phyloP scores from a whole-genome alignment of 805 yeast species.

The Lipomyces spencermartinsiae region DNA sequence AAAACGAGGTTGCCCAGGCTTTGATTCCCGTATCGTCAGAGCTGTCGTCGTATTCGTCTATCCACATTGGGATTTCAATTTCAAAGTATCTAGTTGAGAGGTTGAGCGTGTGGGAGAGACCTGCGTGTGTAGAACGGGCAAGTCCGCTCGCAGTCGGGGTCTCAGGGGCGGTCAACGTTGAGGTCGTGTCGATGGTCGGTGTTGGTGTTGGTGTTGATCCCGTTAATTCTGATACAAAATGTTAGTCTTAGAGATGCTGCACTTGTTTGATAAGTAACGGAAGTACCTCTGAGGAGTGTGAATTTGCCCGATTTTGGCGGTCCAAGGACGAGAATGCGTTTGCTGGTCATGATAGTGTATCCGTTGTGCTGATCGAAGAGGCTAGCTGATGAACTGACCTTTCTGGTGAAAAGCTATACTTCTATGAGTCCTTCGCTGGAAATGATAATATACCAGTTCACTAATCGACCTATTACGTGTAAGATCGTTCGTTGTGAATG shows the following conservation, averaged over 20 bases:
- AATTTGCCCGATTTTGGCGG: conserved; percentile 47
- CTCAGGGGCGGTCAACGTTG: background rate
- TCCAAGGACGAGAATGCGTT: conserved; percentile 43
- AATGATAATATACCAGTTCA: background rate
- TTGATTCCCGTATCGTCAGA: conserved; percentile 35
- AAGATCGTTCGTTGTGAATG: background rate
- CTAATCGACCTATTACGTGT: no score
- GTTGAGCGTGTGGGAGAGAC: conserved; percentile 41
- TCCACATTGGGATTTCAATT: conserved; percentile 46
- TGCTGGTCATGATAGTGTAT: conserved; percentile 8
- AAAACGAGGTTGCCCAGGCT: conserved; percentile 46
- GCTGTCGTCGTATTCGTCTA: conserved; percentile 45
- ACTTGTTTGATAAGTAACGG: background rate
- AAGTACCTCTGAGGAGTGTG: conserved; percentile 43
- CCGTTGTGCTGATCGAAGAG: background rate
- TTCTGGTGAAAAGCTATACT: background rate
- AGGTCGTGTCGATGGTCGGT: conserved; percentile 9
- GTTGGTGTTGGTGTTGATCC: conserved; percentile 39
- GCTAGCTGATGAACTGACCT: background rate
- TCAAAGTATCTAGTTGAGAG: conserved; percentile 47
- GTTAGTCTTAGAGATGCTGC: conserved; percentile 1
- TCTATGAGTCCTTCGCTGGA: background rate
- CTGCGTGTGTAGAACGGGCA: conserved; percentile 40
- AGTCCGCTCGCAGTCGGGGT: background rate
- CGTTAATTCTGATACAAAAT: conserved; percentile 42